Conservation (phyloP, 345 rosid species). For the Populus davidiana region DNA sequence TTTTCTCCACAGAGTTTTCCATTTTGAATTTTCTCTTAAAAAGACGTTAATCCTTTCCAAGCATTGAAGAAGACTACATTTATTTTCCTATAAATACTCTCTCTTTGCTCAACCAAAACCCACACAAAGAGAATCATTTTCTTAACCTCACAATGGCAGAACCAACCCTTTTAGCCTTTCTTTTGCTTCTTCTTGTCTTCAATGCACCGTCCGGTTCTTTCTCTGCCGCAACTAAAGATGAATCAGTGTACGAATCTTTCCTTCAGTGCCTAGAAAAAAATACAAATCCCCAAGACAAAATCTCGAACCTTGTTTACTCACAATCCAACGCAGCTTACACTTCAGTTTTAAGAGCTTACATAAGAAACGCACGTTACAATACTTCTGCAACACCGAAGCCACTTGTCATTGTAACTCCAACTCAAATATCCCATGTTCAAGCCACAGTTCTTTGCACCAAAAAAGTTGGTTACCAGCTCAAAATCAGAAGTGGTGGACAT, state of each 20-base stretch:
- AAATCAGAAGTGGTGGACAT: slow-evolving; percentile 63
- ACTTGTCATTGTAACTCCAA: slow-evolving; percentile 48
- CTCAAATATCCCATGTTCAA: slow-evolving; percentile 44
- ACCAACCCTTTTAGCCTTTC: background rate
- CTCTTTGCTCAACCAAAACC: background rate
- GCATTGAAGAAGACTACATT: too few relatives aligned
- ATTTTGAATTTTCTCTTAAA: too few relatives aligned
- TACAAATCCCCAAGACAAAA: slow-evolving; percentile 13
- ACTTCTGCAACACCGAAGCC: slow-evolving; percentile 47
- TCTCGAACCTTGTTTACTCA: slow-evolving; percentile 38
- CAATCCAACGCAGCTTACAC: slow-evolving; percentile 37
- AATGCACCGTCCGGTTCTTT: slow-evolving; percentile 13
- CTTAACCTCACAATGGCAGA: slow-evolving; percentile 1
- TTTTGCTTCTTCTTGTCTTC: slow-evolving; percentile 1
- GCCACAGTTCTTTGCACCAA: slow-evolving; percentile 54
- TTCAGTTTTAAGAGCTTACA: slow-evolving; percentile 47
- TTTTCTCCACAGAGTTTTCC: too few relatives aligned
- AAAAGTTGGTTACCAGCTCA: slow-evolving; percentile 37
- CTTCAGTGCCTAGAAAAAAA: slow-evolving; percentile 42
- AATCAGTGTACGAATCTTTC: slow-evolving; percentile 32
- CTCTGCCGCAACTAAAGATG: slow-evolving; percentile 11
- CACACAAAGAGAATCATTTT: background rate
- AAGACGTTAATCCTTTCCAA: too few relatives aligned
- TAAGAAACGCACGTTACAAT: slow-evolving; percentile 59
- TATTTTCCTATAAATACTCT: too few relatives aligned